Evolutionary conservation across 2,329 filamentous ascomycete species (phyloP), one percentile per base, ranked within the genome.

Genomic region (Hirsutella minnesotensis): DNA sequence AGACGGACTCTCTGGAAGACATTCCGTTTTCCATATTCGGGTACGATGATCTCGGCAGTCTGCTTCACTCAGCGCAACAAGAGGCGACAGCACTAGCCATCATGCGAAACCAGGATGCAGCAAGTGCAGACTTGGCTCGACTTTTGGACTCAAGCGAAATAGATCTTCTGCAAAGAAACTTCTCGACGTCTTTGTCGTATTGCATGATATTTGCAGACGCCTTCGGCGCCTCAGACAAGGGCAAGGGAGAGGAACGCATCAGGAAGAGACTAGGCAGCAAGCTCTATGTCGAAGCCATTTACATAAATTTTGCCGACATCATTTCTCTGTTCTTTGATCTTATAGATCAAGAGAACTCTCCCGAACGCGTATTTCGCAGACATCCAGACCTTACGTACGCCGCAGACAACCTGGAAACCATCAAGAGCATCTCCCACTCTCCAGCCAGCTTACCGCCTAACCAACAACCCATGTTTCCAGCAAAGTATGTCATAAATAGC

Each of bases 21-120:
- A 84, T 98, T 39, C 90, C 92, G 0, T 95, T 77, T 55, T 67
- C 72, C n/a, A 84, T 92, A 2, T 98, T 98, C 59, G 83, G 81
- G 1, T 98, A 94, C 55, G 45, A 62, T 1, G 77, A 64, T 15
- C 70, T 96, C 2, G 59, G 69, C 16, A 79, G 86, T 4, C 72
- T 98, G 41, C 61, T 95, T 3, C 56, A 61, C 5, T 78, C 85
- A 46, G 77, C 84, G 5, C 78, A 87, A 56, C 77, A 81, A 27
- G 92, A 98, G 60, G 74, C 85, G 4, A 75, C 83, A 16, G 87
- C 83, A 1, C 76, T 95, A 46, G 77, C 90, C 55, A 69, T 90
- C 31, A 92, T 95, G 83, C 81, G 86, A 47, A 79, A 77, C 1
- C 80, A 86, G 49, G 75, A 83, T 27, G 66, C 75, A 3, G 77